Evolutionary conservation across 1,284 basidiomycete species (phyloP), one percentile per base, ranked within the genome.

Genomic region (Caloboletus inedulis): DNA sequence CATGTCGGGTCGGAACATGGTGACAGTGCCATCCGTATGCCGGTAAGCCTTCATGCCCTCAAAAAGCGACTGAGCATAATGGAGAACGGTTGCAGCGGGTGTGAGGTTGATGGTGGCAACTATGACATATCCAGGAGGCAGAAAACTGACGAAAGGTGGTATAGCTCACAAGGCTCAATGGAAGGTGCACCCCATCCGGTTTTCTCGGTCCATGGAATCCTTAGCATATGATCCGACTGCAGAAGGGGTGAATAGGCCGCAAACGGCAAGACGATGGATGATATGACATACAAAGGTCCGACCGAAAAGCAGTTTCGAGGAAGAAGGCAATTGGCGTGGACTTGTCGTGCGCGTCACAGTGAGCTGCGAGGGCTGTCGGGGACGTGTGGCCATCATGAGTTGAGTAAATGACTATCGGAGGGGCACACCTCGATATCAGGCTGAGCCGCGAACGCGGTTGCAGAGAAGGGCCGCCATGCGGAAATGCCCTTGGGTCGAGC

Each of bases 1-100:
- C 88, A 95, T 96, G 69, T 99, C 94, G 1, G 97, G 97, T 47
- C 97, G 79, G 80, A 99, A 99, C 56, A 99, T 74, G 13, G 91
- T 85, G 13, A 97, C 82, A 47, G 81, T 84, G 21, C 91, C 94
- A 43, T 86, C 76, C 47, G 82, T 74, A 59, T 90, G 86, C 52
- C 87, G 80, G 75, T 98, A 99, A 0, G 95, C 96, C 70, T 99
- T 99, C 81, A 98, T 84, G 23, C 96, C 96, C 69, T 99, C 96
- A 64, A 99, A 99, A 50, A 91, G 68, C 29, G 84, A 82, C 62
- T 90, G 88, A 0, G 94, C 95, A 73, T 99, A 99, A 72, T 99
- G 96, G 58, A 99, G 79, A 31, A 97, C 93, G 55, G 91, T 91
- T 12, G 84, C 81, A 55, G 89, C 89, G 8, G 96, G 96, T 54